Base-by-base conservation (phyloP, 2,329 filamentous ascomycete species). In the Fonsecaea erecta region DNA sequence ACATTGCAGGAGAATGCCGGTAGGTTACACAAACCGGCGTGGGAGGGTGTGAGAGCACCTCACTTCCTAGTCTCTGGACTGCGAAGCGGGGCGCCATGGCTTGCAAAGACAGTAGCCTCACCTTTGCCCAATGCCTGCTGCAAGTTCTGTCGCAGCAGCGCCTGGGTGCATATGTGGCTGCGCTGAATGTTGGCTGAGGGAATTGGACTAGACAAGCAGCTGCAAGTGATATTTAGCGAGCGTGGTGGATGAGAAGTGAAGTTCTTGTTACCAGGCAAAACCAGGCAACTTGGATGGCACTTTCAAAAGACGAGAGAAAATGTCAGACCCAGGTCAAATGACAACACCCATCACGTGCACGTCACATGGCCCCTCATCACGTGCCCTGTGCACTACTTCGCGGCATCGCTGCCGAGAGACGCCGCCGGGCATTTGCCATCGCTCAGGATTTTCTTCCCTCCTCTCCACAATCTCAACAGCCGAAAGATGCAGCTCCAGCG, bases 11-110 rank as follows among this genome's bases (percentile, higher is more conserved):
- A 6, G 18, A 9, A 12, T 9, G 11, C 21, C 7, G 18, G 18
- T 21, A 24, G 5, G 53, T 56, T 35, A 24, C 30, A 56, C 53
- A 34, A 18, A 30, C 26, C 3, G 9, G 16, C 8, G 12, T 55
- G 30, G n/a, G 53, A 16, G 53, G 32, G 53, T 56, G 53, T 56
- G 30, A n/a, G 21, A 56, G 53, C 9, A 35, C 32, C 53, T 26
- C 34, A 40, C 53, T 40, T 40, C 16, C 18, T 11, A 26, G 30
- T n/a, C 21, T 24, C 43, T 3, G 18, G 9, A 48, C 43, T 24
- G 43, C 9, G 8, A 48, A 11, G 7, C 43, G 9, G 43, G 43
- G 43, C 43, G 43, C 43, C 6, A 18, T 12, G 18, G 43, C 43
- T 48, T 32, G 28, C 37, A 40, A 40, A 11, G 6, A 8, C 7